Conservation (phyloP, 1,139 yeast genomes). For the Sugiyamaella xylanicola region DNA sequence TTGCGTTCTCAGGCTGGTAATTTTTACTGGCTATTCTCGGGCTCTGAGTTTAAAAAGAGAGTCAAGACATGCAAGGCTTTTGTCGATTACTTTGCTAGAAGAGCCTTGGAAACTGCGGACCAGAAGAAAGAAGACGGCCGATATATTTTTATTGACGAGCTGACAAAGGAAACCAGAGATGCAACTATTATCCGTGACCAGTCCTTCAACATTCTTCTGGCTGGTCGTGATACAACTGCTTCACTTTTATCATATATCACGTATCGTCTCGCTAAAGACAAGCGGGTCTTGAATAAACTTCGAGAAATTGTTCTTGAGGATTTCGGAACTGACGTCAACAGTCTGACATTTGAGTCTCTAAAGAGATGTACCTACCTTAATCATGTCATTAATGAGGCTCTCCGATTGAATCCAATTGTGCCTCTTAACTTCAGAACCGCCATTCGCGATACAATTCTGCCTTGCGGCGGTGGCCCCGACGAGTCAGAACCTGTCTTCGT, state of each 20-base stretch:
- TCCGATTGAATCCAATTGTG: conserved; percentile 59
- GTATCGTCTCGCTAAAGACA: conserved; percentile 52
- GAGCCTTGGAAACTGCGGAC: conserved; percentile 31
- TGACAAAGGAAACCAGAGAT: conserved; percentile 54
- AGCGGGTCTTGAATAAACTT: conserved; percentile 46
- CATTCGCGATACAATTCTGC: conserved; percentile 50
- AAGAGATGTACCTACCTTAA: conserved; percentile 54
- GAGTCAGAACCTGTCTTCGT: conserved; percentile 38
- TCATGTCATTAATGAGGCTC: conserved; percentile 53
- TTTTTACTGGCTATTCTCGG: conserved; percentile 21
- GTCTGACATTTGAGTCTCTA: conserved; percentile 52
- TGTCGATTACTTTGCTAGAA: conserved; percentile 41
- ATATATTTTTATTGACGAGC: conserved; percentile 53
- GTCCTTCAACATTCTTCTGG: conserved; percentile 54
- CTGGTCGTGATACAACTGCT: conserved; percentile 64
- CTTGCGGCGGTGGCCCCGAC: conserved; percentile 41
- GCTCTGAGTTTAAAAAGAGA: conserved; percentile 40
- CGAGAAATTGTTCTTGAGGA: conserved; percentile 44
- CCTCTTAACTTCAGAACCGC: conserved; percentile 55
- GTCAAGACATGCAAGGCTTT: conserved; percentile 37
- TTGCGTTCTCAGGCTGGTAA: conserved; percentile 24
- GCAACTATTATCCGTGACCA: conserved; percentile 54
- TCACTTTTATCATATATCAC: conserved; percentile 53
- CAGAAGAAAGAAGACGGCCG: conserved; percentile 19
- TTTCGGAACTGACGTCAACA: conserved; percentile 32